Conservation (phyloP, 495 filamentous ascomycete species). For the Neurospora africana region DNA sequence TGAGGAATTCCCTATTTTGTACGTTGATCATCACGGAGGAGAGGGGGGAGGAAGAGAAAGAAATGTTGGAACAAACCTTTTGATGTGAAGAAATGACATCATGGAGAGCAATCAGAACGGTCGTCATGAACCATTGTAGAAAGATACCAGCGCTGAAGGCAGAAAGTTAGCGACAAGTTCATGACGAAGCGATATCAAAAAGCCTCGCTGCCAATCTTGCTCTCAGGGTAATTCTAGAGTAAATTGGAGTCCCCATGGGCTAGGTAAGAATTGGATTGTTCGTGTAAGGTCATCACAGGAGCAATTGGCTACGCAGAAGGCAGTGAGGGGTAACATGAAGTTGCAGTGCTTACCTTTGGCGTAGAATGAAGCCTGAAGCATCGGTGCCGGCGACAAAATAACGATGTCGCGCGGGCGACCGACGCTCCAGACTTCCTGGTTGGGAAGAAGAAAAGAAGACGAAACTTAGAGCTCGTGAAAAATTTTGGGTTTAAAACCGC, state of each 20-base stretch:
- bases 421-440: constrained; percentile 2
- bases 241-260: constrained; percentile 51
- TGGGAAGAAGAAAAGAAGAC: constrained; percentile 8
- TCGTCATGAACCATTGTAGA: not conserved
- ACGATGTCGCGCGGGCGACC: not conserved
- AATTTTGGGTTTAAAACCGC: constrained; percentile 14
- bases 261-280: constrained; percentile 80
- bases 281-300: constrained; percentile 48
- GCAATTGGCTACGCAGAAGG: constrained; percentile 9
- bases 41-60: constrained; percentile 9
- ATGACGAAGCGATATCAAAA: constrained; percentile 1
- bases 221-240: constrained; percentile 67
- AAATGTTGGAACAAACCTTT: constrained; percentile 48
- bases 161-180: constrained; percentile 12
- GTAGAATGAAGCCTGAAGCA: constrained; percentile 22
- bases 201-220: constrained; percentile 12
- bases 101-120: not conserved
- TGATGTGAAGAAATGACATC: not conserved
- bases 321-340: constrained; percentile 11
- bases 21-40: constrained; percentile 70
- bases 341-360: not conserved
- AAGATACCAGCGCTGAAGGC: constrained; percentile 12
- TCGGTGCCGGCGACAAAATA: not conserved
- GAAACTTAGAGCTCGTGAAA: constrained; percentile 12
- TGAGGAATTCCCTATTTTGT: constrained; percentile 85